These are phyloP conservation scores for Closterium sp. DNA, from an alignment of 139 green algal genomes.

Conservation along the genomic window DNA sequence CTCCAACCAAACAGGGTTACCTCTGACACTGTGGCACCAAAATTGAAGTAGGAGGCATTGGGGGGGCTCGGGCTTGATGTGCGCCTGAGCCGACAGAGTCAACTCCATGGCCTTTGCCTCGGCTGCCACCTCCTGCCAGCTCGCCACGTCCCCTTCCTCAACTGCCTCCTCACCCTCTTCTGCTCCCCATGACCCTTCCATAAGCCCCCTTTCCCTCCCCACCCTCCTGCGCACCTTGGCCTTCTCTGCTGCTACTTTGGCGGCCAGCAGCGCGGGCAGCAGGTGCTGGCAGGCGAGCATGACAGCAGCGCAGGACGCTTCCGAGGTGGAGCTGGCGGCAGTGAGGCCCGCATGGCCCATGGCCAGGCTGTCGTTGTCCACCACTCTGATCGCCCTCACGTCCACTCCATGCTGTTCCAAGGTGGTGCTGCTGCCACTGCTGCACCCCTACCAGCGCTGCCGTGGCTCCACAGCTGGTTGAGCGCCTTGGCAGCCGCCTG, in stretches of 20 bases:
- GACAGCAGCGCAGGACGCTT: slow-evolving; percentile 5
- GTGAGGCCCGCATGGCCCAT: slow-evolving; percentile 17
- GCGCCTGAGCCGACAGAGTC: slow-evolving; percentile 79
- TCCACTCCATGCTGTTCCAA: neutral
- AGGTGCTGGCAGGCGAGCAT: neutral
- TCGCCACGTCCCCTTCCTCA: neutral
- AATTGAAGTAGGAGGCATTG: slow-evolving; percentile 91
- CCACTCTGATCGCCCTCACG: neutral
- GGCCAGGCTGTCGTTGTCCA: slow-evolving; percentile 23
- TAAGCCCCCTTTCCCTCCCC: neutral
- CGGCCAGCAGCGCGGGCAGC: neutral
- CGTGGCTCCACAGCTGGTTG: slow-evolving; percentile 6
- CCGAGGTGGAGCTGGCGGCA: slow-evolving; percentile 15
- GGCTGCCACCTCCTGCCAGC: neutral
- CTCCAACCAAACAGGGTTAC: slow-evolving; percentile 50
- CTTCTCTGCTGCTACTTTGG: neutral
- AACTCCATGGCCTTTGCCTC: slow-evolving; percentile 69
- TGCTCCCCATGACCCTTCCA: neutral
- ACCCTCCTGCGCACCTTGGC: neutral
- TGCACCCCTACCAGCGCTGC: neutral
- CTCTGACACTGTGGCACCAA: slow-evolving; percentile 71
- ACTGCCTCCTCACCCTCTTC: neutral
- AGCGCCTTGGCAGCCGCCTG: slow-evolving; percentile 56
- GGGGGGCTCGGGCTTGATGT: slow-evolving; percentile 59
- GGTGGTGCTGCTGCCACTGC: neutral